Percentiles rank a stretch among this genome's conserved stretches.
Conservation (phyloP, 306 rosid species). For the Ceratonia siliqua region DNA sequence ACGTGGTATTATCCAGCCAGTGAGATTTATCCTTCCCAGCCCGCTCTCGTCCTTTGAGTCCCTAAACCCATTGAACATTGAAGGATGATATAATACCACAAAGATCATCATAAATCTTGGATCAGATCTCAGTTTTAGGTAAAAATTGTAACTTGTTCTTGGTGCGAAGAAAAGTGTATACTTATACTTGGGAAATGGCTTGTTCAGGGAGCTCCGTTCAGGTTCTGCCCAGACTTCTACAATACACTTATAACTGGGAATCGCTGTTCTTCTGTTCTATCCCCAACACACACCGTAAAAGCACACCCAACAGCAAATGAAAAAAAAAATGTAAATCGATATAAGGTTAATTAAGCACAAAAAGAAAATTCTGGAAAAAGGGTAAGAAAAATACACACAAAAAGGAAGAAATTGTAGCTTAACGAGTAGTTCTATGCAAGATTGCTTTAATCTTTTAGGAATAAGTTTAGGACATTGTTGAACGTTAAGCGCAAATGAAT, state of each 20-base stretch:
- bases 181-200: neutral
- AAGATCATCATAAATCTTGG: neutral
- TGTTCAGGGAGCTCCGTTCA: neutral
- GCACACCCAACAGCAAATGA: neutral
- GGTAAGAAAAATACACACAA: neutral
- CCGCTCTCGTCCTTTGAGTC: neutral
- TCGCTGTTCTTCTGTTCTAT: neutral
- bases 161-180: neutral
- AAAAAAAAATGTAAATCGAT: neutral
- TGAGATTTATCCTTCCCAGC: neutral
- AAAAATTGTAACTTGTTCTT: neutral
- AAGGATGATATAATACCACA: neutral
- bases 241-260: neutral
- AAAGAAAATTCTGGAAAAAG: neutral
- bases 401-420: neutral
- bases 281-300: neutral
- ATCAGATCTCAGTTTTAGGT: constrained; percentile 19
- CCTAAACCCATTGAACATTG: neutral
- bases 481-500: neutral
- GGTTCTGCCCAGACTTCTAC: neutral
- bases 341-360: neutral
- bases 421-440: neutral
- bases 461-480: neutral
- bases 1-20: neutral
- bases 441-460: neutral